Evolutionary conservation across 768 basidiomycete genomes (phyloP), one percentile per base, ranked within the genome.

Genomic region (Russula sp.): DNA sequence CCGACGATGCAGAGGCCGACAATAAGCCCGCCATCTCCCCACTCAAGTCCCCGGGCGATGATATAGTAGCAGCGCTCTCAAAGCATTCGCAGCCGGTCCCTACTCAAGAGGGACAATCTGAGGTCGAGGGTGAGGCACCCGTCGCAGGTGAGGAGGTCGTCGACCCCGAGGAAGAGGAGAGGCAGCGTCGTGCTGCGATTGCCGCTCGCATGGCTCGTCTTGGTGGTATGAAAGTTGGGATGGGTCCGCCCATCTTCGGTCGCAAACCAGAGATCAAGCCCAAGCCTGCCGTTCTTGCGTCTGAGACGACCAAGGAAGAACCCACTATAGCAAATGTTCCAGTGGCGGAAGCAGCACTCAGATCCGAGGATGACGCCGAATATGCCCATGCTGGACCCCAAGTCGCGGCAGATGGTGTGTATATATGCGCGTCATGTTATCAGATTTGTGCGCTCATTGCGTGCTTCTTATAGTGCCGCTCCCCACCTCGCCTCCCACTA

Each of bases 141-240:
- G 59, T 51, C 49, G 70, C 66, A 4, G 79, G 77, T 46, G 74
- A 69, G 42, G 73, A 65, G 0, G 76, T 76, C 55, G 67, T 67
- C 28, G 85, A 85, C 70, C 81, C 83, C 1, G 86, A 87, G 71
- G 86, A 87, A 24, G 87, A 89, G 67, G 89, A 90, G 69, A 79
- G 87, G 59, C 87, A 90, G 71, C 83, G 89, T 52, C 84, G 94
- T 49, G 90, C 92, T 5, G 87, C 90, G 13, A 87, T 98, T 71
- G 92, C 94, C 36, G 93, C 93, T 26, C 83, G 94, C 52, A 93
- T 98, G 92, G 94, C 93, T 48, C 88, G 89, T 64, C 81, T 98
- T 20, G 95, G 95, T 32, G 95, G 93, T 54, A 84, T 91, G 16
- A 79, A 87, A 60, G 78, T 93, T 26, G 91, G 90, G 5, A 89